Conservation (phyloP, 805 yeast genomes). For the Crinitomyces ghanaensis region DNA sequence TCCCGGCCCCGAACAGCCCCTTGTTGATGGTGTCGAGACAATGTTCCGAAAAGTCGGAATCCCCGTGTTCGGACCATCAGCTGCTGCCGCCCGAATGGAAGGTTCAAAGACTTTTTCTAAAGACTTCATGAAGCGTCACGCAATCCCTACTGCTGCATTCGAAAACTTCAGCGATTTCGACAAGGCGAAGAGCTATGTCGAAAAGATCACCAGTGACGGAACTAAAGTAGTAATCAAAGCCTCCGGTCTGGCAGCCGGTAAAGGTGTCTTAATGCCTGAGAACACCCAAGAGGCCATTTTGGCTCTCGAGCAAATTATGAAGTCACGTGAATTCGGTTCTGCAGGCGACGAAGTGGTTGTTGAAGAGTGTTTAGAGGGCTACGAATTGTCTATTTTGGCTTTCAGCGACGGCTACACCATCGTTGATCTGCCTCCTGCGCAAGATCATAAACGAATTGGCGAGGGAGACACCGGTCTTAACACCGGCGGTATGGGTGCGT, state of each 20-base stretch:
- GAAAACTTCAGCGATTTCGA: constrained; percentile 69
- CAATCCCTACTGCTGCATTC: constrained; percentile 90
- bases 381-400: constrained; percentile 87
- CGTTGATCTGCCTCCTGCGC: constrained; percentile 90
- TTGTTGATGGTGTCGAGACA: constrained; percentile 83
- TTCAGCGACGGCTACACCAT: constrained; percentile 88
- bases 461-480: constrained; percentile 90
- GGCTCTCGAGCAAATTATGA: constrained; percentile 83
- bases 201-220: constrained; percentile 44
- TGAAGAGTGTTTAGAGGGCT: constrained; percentile 94
- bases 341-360: constrained; percentile 95
- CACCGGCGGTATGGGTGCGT: constrained; percentile 99
- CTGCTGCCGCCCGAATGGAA: constrained; percentile 84
- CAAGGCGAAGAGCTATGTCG: constrained; percentile 62
- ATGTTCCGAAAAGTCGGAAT: constrained; percentile 72
- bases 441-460: constrained; percentile 93
- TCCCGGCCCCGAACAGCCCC: constrained; percentile 99
- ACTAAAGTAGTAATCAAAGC: constrained; percentile 89
- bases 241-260: constrained; percentile 97
- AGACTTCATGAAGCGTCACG: constrained; percentile 82
- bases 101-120: constrained; percentile 94
- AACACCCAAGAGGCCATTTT: constrained; percentile 71
- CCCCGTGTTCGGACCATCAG: constrained; percentile 95
- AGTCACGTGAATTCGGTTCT: constrained; percentile 72
- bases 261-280: constrained; percentile 91